These are phyloP conservation scores for Lentinula boryana DNA, from an alignment of 768 basidiomycete species.

Conservation along the genomic window DNA sequence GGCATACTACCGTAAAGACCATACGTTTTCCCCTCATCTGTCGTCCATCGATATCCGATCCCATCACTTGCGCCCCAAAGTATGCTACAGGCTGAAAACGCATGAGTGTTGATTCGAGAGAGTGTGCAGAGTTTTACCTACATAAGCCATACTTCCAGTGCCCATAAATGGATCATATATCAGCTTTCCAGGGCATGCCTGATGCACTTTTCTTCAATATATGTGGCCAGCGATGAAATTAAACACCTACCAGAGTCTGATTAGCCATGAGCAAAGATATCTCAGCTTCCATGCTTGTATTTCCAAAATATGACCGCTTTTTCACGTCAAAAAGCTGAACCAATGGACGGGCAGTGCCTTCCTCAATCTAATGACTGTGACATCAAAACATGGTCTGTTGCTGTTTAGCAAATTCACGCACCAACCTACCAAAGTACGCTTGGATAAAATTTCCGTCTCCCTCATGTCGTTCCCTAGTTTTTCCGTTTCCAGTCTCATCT, in stretches of 20 bases:
- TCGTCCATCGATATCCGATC: slow-evolving; percentile 95
- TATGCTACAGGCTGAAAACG: slow-evolving; percentile 68
- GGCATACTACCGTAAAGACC: slow-evolving; percentile 4
- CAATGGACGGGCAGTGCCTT: slow-evolving; percentile 64
- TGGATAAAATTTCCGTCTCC: slow-evolving; percentile 64
- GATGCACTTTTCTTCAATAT: not conserved
- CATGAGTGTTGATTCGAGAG: not conserved
- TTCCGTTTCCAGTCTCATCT: slow-evolving; percentile 49
- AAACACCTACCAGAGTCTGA: slow-evolving; percentile 66
- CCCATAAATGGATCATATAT: slow-evolving; percentile 96
- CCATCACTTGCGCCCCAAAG: slow-evolving; percentile 83
- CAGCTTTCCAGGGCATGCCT: slow-evolving; percentile 86
- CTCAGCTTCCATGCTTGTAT: slow-evolving; percentile 97
- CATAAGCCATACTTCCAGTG: slow-evolving; percentile 89
- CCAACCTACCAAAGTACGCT: slow-evolving; percentile 82
- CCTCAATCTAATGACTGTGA: slow-evolving; percentile 39
- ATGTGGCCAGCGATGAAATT: not conserved
- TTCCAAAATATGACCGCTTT: slow-evolving; percentile 86
- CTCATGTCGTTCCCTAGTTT: slow-evolving; percentile 42
- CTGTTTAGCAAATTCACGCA: slow-evolving; percentile 9
- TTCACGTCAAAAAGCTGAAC: slow-evolving; percentile 80
- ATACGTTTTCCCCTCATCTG: slow-evolving; percentile 93
- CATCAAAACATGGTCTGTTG: not conserved
- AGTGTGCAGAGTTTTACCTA: slow-evolving; percentile 24
- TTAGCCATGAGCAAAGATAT: slow-evolving; percentile 96